These are phyloP conservation scores for Suillus variegatus DNA, from an alignment of 768 basidiomycete genomes.

Conservation along the genomic window DNA sequence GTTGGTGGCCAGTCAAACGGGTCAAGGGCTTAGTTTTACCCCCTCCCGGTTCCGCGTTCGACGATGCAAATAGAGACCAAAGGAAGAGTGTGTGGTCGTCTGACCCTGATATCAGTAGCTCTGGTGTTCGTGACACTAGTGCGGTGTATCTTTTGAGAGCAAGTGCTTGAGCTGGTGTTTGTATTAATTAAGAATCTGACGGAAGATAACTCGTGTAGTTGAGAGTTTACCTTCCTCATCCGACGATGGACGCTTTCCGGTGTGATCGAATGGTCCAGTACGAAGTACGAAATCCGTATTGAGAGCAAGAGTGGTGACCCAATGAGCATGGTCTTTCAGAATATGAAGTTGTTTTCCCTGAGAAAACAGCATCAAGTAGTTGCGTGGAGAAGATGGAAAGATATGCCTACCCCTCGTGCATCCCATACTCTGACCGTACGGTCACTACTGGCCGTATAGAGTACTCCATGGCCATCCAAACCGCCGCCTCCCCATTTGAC, in stretches of 20 bases:
- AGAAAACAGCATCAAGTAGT: conserved; percentile 9
- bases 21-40: conserved; percentile 69
- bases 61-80: conserved; percentile 78
- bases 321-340: conserved; percentile 95
- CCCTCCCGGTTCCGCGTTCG: conserved; percentile 29
- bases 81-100: conserved; percentile 98
- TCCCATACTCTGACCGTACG: conserved; percentile 95
- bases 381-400: neutral
- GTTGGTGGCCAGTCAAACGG: conserved; percentile 91
- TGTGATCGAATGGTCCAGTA: conserved; percentile 94
- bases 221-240: conserved; percentile 75
- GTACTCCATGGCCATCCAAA: conserved; percentile 58
- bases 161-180: conserved; percentile 63
- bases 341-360: conserved; percentile 84
- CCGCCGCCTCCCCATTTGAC: conserved; percentile 96
- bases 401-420: conserved; percentile 60
- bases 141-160: conserved; percentile 79
- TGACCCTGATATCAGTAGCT: conserved; percentile 91
- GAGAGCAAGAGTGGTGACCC: conserved; percentile 96
- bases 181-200: neutral
- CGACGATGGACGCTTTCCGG: conserved; percentile 70
- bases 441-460: conserved; percentile 96
- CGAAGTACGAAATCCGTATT: conserved; percentile 95
- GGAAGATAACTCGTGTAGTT: neutral
- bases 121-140: conserved; percentile 62